A percentile compares a stretch with the other conserved stretches of the same genome.
Evolutionary conservation across 2,329 filamentous ascomycete species (phyloP).

Genomic region (Diaporthe capsici): DNA sequence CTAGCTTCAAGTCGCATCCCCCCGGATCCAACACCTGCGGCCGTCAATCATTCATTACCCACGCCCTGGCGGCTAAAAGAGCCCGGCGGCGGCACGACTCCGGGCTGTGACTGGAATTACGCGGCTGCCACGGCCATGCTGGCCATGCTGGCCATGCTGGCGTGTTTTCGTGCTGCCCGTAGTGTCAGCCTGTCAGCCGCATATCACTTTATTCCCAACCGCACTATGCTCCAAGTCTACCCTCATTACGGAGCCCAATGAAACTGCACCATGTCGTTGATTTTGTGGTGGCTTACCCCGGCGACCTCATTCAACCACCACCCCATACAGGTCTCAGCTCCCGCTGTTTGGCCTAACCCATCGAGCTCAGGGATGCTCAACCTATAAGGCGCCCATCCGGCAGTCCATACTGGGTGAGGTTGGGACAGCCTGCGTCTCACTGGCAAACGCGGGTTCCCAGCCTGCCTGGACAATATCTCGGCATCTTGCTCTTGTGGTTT

Average conservation of each 20-base stretch:
- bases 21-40: not conserved
- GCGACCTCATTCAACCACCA: no score
- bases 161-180: not conserved
- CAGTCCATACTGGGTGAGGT: not conserved
- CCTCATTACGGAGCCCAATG: not conserved
- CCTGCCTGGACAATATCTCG: not conserved
- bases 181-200: not conserved
- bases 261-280: not conserved
- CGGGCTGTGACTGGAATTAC: not conserved
- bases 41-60: not conserved
- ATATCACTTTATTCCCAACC: not conserved
- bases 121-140: not conserved
- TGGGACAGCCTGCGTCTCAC: not conserved
- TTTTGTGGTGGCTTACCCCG: not conserved
- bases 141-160: not conserved
- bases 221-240: no score
- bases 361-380: not conserved
- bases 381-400: not conserved
- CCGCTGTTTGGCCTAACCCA: no score
- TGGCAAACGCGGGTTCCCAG: not conserved
- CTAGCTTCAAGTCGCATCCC: not conserved
- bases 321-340: no score
- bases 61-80: conserved; percentile 20
- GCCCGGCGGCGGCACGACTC: not conserved
- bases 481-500: not conserved